A percentile compares a stretch with the other conserved stretches of the same genome.
Evolutionary conservation across 148 eudicot species (phyloP).

Genomic region (Oxyria digyna): DNA sequence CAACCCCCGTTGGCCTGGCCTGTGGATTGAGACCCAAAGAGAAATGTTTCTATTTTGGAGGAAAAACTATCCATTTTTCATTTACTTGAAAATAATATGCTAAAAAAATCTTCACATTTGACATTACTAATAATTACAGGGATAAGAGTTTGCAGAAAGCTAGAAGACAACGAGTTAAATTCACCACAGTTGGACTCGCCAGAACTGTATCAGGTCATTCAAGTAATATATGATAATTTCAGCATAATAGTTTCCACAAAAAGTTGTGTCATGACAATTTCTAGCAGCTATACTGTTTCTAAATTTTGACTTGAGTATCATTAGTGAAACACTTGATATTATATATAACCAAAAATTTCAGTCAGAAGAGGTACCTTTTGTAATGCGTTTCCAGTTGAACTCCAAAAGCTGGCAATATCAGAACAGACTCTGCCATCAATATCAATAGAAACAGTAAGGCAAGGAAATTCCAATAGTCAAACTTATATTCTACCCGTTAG

Average conservation of each 20-base stretch:
- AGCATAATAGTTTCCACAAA: neutral
- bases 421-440: constrained; percentile 58
- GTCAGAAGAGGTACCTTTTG: constrained; percentile 37
- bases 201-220: neutral
- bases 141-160: neutral
- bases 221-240: neutral
- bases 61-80: neutral
- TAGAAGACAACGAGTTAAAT: neutral
- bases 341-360: neutral
- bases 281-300: neutral
- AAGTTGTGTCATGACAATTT: neutral
- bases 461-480: neutral
- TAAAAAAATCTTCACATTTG: neutral
- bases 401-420: constrained; percentile 71
- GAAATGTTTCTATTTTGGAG: neutral
- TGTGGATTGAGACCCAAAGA: neutral
- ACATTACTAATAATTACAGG: neutral
- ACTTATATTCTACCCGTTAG: neutral
- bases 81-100: neutral
- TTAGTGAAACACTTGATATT: neutral
- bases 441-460: constrained; percentile 9
- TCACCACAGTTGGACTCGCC: neutral
- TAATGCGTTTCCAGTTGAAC: constrained; percentile 88
- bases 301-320: neutral
- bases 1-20: neutral